Percentiles rank a stretch among this genome's conserved stretches.
These are phyloP conservation scores for Clausena lansium DNA, from an alignment of 345 rosid species.

Conservation along the genomic window DNA sequence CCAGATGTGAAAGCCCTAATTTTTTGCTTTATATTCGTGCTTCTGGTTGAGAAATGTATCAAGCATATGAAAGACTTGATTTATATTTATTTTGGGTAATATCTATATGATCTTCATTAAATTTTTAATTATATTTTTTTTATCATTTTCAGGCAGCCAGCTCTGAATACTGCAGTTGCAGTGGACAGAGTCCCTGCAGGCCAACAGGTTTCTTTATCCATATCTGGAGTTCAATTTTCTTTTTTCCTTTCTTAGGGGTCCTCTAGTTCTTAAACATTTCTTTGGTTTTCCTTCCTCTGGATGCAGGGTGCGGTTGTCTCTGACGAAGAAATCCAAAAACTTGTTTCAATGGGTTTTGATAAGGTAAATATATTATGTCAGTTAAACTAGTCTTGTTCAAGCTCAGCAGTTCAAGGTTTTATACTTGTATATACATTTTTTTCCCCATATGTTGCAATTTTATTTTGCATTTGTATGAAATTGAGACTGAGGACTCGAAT, in stretches of 20 bases:
- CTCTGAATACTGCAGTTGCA: constrained; percentile 29
- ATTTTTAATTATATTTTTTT: not conserved
- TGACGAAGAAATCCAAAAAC: constrained; percentile 74
- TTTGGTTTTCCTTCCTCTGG: constrained; percentile 11
- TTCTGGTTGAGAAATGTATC: constrained; percentile 15
- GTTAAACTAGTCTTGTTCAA: not conserved
- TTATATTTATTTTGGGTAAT: too few relatives aligned
- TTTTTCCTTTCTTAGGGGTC: not conserved
- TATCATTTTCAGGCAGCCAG: constrained; percentile 35
- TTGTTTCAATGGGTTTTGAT: constrained; percentile 91
- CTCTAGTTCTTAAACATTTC: constrained; percentile 1
- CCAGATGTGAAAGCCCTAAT: not conserved
- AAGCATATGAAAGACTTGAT: not conserved
- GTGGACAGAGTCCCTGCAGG: constrained; percentile 28
- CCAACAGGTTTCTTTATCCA: constrained; percentile 42
- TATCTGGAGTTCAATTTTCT: not conserved
- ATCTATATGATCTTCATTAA: not conserved
- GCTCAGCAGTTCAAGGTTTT: not conserved
- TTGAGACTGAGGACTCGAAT: constrained; percentile 1
- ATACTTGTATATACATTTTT: not conserved
- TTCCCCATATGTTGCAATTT: not conserved
- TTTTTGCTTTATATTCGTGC: not conserved
- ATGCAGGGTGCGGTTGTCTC: constrained; percentile 49
- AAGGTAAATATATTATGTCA: constrained; percentile 43
- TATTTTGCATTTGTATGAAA: not conserved